phyloP scores from a whole-genome alignment of 2,329 filamentous ascomycete species.

The Conoideocrella luteorostrata region DNA sequence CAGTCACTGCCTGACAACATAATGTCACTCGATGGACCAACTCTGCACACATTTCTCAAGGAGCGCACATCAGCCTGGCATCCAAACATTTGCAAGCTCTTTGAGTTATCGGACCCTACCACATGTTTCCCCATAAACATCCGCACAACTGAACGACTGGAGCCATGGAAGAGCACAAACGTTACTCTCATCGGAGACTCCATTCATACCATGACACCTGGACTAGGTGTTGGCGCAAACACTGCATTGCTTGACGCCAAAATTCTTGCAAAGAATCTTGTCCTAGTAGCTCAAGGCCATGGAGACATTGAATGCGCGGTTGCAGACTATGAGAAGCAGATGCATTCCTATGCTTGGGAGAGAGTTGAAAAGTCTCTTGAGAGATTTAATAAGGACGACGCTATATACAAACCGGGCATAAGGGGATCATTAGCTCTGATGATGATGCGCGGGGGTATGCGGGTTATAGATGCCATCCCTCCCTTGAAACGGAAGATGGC shows the following conservation, averaged over 20 bases:
- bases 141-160: constrained; percentile 11
- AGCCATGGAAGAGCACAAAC: constrained; percentile 7
- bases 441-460: constrained; percentile 8
- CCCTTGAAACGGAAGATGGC: constrained; percentile 6
- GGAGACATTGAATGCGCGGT: constrained; percentile 4
- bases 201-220: constrained; percentile 18
- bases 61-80: constrained; percentile 7
- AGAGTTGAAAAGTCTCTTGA: constrained; percentile 12
- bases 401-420: constrained; percentile 7
- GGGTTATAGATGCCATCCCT: constrained; percentile 9
- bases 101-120: constrained; percentile 8
- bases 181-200: constrained; percentile 18
- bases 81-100: constrained; percentile 6
- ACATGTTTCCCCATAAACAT: constrained; percentile 10
- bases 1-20: constrained; percentile 4
- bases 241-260: constrained; percentile 14
- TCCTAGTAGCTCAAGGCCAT: constrained; percentile 1
- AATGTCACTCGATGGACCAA: constrained; percentile 6
- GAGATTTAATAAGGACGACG: constrained; percentile 11
- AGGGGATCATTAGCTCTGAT: constrained; percentile 9
- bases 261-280: constrained; percentile 8
- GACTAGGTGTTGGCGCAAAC: constrained; percentile 14
- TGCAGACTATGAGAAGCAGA: constrained; percentile 8
- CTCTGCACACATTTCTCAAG: constrained; percentile 5
- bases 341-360: constrained; percentile 12